Evolutionary conservation across 2,329 filamentous ascomycete genomes (phyloP).

Genomic region (Talaromyces sp.): DNA sequence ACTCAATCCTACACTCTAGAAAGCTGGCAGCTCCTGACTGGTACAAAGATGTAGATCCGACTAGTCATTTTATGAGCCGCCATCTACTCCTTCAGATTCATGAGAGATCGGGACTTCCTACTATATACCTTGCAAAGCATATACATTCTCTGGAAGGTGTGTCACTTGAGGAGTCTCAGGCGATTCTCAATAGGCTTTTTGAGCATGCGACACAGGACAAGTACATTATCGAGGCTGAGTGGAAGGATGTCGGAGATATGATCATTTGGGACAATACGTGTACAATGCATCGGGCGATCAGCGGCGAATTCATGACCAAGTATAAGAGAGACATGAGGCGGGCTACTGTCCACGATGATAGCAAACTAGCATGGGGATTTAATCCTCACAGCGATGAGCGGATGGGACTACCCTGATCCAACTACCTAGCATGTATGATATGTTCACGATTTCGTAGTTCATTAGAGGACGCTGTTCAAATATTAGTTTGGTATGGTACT

Average conservation of each 20-base stretch:
- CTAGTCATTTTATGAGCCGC: slow-evolving; percentile 35
- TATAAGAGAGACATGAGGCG: slow-evolving; percentile 54
- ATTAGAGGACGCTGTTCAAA: too few species aligned
- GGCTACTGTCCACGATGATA: slow-evolving; percentile 54
- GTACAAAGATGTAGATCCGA: slow-evolving; percentile 47
- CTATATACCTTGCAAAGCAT: slow-evolving; percentile 54
- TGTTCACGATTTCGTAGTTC: too few species aligned
- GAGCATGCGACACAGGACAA: slow-evolving; percentile 49
- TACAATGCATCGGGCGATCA: slow-evolving; percentile 54
- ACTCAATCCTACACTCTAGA: slow-evolving; percentile 52
- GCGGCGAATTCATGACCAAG: slow-evolving; percentile 49
- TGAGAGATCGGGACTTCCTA: slow-evolving; percentile 50
- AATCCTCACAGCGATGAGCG: slow-evolving; percentile 28
- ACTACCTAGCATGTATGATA: not conserved
- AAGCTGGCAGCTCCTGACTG: slow-evolving; percentile 51
- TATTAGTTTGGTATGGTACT: not conserved
- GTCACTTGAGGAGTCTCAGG: slow-evolving; percentile 32
- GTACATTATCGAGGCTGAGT: slow-evolving; percentile 48
- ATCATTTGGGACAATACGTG: slow-evolving; percentile 60
- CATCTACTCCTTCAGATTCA: slow-evolving; percentile 53
- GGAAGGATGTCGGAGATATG: slow-evolving; percentile 51
- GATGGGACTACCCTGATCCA: not conserved
- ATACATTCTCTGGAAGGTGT: slow-evolving; percentile 51
- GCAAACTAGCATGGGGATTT: slow-evolving; percentile 42
- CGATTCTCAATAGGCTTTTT: slow-evolving; percentile 36